Conservation (phyloP, 768 basidiomycete species). For the Fomitopsis pulvina region DNA sequence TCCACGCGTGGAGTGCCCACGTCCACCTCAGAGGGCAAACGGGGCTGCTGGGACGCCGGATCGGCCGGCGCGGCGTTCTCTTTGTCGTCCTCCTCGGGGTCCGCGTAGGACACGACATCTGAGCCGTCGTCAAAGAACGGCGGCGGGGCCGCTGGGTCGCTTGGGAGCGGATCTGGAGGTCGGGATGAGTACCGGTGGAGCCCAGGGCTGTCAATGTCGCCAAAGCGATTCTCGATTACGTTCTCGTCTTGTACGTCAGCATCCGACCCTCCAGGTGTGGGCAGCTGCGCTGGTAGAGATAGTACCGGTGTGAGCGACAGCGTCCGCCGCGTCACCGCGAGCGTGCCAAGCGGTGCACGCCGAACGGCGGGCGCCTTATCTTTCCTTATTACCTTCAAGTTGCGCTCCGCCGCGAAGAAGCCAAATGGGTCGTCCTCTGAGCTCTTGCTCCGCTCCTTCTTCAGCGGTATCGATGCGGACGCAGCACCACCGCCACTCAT, state of each 20-base stretch:
- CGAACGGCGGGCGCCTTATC: conserved; percentile 3
- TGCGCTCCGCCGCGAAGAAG: conserved; percentile 19
- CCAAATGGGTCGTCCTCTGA: conserved; percentile 22
- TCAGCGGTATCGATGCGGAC: not conserved
- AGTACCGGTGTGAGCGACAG: conserved; percentile 8
- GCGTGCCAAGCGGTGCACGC: conserved; percentile 17
- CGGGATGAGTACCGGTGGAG: not conserved
- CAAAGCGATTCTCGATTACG: conserved; percentile 20
- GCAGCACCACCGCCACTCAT: not conserved
- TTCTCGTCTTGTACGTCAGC: conserved; percentile 15
- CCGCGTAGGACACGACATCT: not conserved
- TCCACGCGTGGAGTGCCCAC: conserved; percentile 9
- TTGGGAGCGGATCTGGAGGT: not conserved
- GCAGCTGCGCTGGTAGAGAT: conserved; percentile 9
- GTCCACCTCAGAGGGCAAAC: not conserved
- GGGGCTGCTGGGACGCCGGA: not conserved
- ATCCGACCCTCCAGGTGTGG: conserved; percentile 10
- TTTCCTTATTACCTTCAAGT: conserved; percentile 15
- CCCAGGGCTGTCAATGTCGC: conserved; percentile 10
- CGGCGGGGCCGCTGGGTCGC: not conserved
- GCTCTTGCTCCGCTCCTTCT: not conserved
- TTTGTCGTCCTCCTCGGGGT: conserved; percentile 9
- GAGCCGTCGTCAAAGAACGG: not conserved
- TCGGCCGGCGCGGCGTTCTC: conserved; percentile 13
- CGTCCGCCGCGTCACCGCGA: conserved; percentile 9